phyloP scores from a whole-genome alignment of 169 alveolate species.

The Eimeria acervulina region DNA sequence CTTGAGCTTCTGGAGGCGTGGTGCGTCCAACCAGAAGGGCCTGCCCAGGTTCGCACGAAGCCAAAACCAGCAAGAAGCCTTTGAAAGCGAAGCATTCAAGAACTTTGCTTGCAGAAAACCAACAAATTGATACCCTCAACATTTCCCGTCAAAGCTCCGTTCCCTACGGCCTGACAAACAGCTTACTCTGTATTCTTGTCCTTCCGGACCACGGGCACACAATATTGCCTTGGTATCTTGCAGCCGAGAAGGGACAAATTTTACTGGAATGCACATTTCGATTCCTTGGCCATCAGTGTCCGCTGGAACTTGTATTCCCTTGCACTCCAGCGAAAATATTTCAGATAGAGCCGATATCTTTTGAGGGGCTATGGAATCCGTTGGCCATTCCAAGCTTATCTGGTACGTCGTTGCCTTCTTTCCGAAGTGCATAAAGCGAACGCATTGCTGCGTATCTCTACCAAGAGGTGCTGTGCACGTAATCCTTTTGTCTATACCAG shows the following conservation, averaged over 20 bases:
- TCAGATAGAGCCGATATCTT: constrained; percentile 32
- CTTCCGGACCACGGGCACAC: constrained; percentile 81
- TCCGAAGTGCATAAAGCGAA: constrained; percentile 83
- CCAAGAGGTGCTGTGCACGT: constrained; percentile 83
- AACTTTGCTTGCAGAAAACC: background rate
- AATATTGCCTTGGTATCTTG: constrained; percentile 85
- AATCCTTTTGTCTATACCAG: constrained; percentile 76
- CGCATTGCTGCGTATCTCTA: constrained; percentile 42
- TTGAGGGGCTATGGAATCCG: constrained; percentile 27
- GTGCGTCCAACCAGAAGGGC: constrained; percentile 86
- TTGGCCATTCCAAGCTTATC: constrained; percentile 59
- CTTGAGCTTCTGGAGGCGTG: constrained; percentile 87
- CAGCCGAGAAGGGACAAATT: constrained; percentile 84
- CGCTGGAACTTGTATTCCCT: constrained; percentile 50
- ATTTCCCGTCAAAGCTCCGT: background rate
- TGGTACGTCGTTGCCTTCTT: constrained; percentile 72
- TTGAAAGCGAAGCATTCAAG: background rate
- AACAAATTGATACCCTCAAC: background rate
- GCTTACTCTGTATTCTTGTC: constrained; percentile 83
- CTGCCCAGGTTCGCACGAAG: constrained; percentile 37
- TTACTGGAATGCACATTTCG: constrained; percentile 74
- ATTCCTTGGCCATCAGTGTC: constrained; percentile 71
- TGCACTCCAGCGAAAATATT: constrained; percentile 67
- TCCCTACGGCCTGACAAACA: background rate
- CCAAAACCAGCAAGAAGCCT: background rate